Conservation (phyloP, 2,329 filamentous ascomycete genomes). For the Epichloe amarillans region DNA sequence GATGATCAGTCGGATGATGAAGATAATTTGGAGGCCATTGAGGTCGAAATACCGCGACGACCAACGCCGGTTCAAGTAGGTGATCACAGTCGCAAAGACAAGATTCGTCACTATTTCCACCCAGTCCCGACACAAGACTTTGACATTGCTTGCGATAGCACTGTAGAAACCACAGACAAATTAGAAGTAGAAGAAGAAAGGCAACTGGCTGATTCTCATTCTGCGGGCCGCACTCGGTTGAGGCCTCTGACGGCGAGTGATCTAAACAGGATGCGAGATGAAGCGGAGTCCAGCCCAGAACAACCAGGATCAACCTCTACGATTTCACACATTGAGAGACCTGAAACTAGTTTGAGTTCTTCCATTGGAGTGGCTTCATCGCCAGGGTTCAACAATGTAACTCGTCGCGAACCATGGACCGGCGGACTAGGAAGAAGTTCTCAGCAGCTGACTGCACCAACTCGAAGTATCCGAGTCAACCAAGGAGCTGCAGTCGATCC, state of each 20-base stretch:
- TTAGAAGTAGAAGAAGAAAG: not conserved
- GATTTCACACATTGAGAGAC: not conserved
- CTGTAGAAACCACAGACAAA: conserved; percentile 13
- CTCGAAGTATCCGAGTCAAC: not conserved
- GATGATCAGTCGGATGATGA: conserved; percentile 20
- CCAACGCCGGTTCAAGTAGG: not conserved
- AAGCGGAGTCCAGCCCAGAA: conserved; percentile 7
- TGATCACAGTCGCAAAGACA: conserved; percentile 6
- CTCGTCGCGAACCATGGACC: not conserved
- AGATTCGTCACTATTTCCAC: conserved; percentile 20
- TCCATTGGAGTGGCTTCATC: not conserved
- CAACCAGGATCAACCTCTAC: not conserved
- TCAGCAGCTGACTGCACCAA: not conserved
- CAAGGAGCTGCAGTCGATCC: not conserved
- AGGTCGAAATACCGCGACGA: conserved; percentile 14
- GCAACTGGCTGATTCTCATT: not conserved
- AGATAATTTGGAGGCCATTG: conserved; percentile 8
- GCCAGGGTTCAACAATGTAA: not conserved
- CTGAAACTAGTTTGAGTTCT: not conserved
- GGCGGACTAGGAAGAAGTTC: not conserved
- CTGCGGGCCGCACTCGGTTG: conserved; percentile 7
- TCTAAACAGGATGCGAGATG: conserved; percentile 10
- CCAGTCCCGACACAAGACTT: conserved; percentile 13
- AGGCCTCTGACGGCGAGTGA: conserved; percentile 8
- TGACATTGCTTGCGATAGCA: conserved; percentile 22